phyloP scores from a whole-genome alignment of 495 filamentous ascomycete genomes.

The Amphirosellinia nigrospora region DNA sequence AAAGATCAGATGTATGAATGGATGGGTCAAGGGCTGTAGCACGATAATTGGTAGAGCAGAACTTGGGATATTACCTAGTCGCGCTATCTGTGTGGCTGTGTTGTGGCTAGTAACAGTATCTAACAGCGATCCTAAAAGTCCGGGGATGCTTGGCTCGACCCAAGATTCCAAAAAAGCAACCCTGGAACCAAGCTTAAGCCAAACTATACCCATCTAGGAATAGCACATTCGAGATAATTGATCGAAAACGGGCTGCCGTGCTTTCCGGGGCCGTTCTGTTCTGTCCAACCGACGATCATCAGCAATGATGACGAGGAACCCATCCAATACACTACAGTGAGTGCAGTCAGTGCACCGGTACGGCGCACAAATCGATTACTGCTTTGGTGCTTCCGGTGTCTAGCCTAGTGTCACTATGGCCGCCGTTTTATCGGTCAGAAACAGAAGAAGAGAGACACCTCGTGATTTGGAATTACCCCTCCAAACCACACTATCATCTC shows the following conservation, averaged over 20 bases:
- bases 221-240: background rate
- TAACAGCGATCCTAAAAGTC: background rate
- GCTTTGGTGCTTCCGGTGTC: background rate
- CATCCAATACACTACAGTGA: constrained; percentile 1
- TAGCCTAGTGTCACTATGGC: background rate
- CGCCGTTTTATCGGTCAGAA: background rate
- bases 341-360: too few relatives aligned
- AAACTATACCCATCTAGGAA: background rate
- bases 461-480: constrained; percentile 26
- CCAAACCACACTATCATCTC: constrained; percentile 3
- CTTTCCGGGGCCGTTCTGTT: constrained; percentile 8
- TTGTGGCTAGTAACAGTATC: background rate
- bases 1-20: background rate
- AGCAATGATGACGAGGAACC: background rate
- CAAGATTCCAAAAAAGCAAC: background rate
- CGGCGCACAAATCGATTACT: background rate
- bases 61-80: background rate
- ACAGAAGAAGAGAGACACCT: background rate
- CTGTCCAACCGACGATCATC: constrained; percentile 12
- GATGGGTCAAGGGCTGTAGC: background rate
- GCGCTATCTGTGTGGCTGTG: background rate
- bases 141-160: background rate
- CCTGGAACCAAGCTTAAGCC: background rate
- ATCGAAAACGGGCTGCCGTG: constrained; percentile 2
- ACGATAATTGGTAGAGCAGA: background rate